Evolutionary conservation across 768 basidiomycete species (phyloP).

Genomic region (Mycena indigotica): DNA sequence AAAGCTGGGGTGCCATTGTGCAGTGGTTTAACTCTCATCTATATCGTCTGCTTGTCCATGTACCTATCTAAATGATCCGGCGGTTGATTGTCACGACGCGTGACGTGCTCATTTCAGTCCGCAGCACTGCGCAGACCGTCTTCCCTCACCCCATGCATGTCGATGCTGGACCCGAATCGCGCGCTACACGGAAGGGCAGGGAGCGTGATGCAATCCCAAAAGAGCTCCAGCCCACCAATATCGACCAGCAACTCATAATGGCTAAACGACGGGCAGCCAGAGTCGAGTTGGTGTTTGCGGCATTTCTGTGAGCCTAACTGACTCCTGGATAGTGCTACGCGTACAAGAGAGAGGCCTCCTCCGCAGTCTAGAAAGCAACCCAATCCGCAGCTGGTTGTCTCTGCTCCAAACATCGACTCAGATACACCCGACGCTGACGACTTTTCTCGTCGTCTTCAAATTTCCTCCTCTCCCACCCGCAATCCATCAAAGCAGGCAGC

Average conservation of each 20-base stretch:
- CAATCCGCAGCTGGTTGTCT: slow-evolving; percentile 36
- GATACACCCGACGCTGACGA: slow-evolving; percentile 68
- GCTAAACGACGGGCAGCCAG: slow-evolving; percentile 58
- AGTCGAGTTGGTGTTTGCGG: slow-evolving; percentile 48
- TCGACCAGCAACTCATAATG: slow-evolving; percentile 64
- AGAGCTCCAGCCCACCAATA: slow-evolving; percentile 46
- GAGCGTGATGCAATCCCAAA: slow-evolving; percentile 40
- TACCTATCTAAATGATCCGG: slow-evolving; percentile 40
- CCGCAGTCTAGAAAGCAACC: slow-evolving; percentile 35
- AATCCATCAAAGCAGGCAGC: slow-evolving; percentile 37
- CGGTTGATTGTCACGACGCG: background rate
- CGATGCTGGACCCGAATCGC: slow-evolving; percentile 23
- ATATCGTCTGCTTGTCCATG: slow-evolving; percentile 53
- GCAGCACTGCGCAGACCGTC: slow-evolving; percentile 11
- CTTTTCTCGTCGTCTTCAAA: slow-evolving; percentile 71
- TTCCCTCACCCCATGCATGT: slow-evolving; percentile 32
- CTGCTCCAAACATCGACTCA: slow-evolving; percentile 34
- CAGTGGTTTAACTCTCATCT: slow-evolving; percentile 54
- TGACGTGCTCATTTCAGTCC: background rate
- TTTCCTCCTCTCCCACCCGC: slow-evolving; percentile 54
- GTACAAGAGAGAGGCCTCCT: slow-evolving; percentile 33
- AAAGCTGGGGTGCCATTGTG: slow-evolving; percentile 48
- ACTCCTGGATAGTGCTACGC: slow-evolving; percentile 40
- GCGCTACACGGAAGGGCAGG: slow-evolving; percentile 41
- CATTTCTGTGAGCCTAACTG: slow-evolving; percentile 8